Conservation (phyloP, 352 stramenopile genomes). For the Globisporangium paroecandrum region DNA sequence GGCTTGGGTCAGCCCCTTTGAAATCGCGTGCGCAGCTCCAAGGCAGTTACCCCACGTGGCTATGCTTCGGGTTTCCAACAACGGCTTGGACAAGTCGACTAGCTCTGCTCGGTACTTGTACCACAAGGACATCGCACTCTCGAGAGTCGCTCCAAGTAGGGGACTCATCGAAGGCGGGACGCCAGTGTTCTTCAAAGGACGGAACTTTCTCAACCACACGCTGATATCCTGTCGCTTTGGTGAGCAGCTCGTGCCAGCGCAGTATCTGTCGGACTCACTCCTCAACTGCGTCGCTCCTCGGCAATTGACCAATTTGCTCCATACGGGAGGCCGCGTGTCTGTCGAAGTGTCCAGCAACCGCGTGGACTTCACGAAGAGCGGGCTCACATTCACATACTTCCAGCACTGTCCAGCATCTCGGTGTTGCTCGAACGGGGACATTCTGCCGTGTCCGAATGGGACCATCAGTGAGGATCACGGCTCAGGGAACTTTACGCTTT, state of each 20-base stretch:
- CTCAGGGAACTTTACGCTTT: slow-evolving; percentile 93
- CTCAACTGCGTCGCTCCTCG: slow-evolving; percentile 80
- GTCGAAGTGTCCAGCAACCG: slow-evolving; percentile 88
- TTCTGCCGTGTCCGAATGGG: slow-evolving; percentile 84
- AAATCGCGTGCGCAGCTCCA: slow-evolving; percentile 66
- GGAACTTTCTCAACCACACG: slow-evolving; percentile 93
- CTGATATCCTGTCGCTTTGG: slow-evolving; percentile 88
- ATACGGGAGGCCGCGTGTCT: slow-evolving; percentile 41
- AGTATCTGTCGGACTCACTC: slow-evolving; percentile 73
- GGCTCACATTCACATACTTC: slow-evolving; percentile 73
- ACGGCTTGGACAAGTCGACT: slow-evolving; percentile 67
- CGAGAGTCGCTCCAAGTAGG: slow-evolving; percentile 63
- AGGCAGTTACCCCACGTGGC: slow-evolving; percentile 51
- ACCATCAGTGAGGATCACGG: slow-evolving; percentile 57
- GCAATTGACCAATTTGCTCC: slow-evolving; percentile 45
- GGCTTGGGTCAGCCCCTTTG: slow-evolving; percentile 36
- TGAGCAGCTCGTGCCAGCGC: slow-evolving; percentile 53
- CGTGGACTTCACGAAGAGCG: slow-evolving; percentile 75
- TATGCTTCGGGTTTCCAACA: slow-evolving; percentile 75
- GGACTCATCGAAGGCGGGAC: slow-evolving; percentile 75
- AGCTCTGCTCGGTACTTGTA: slow-evolving; percentile 68
- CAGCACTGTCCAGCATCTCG: slow-evolving; percentile 50
- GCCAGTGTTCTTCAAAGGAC: slow-evolving; percentile 89
- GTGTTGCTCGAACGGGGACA: slow-evolving; percentile 55
- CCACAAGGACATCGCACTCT: slow-evolving; percentile 79